Evolutionary conservation across 1,284 basidiomycete species (phyloP), one percentile per base, ranked within the genome.

Genomic region (Pseudozyma flocculosa): DNA sequence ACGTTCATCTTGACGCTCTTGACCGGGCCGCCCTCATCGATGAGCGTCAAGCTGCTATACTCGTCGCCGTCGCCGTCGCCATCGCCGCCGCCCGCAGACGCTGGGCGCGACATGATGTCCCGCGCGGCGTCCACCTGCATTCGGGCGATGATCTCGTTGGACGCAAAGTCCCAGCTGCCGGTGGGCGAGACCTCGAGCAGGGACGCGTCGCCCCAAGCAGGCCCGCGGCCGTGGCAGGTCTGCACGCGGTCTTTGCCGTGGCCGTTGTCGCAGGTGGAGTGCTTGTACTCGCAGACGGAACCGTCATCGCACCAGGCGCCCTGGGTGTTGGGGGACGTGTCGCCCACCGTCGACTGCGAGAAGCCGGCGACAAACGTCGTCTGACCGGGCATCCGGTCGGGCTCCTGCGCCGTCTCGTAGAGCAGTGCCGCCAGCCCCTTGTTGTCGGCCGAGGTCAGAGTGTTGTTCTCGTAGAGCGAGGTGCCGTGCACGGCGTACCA

Each of bases 401-500:
- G 65, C 43, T 65, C 43, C 48, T 61, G 45, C 2, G 52, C 62
- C n/a, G 53, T 54, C 37, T 70, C 69, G 54, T 63, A 61, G 43
- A 71, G 18, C 22, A 72, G 40, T n/a, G 70, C 70, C 3, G 70
- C 70, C 2, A 73, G 51, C 29, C 70, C 70, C 45, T 73, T 73
- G 62, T 73, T 73, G 43, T 73, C 70, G 11, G 54, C 57, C 26
- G 60, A 64, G 5, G 68, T 71, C 15, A 73, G 55, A 15, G 70
- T 73, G 41, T 73, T 73, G 66, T 73, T 73, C 52, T 71, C 66
- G 53, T 69, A 69, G 32, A 69, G 50, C 34, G 56, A 61, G 2
- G 66, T 69, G 5, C 88, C 88, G 78, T 90, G 89, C 0, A 90
- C 88, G 0, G 88, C 81, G 73, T 86, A 90, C 81, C 89, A 89